phyloP scores from a whole-genome alignment of 2,329 filamentous ascomycete species.

The Fusarium sp. region DNA sequence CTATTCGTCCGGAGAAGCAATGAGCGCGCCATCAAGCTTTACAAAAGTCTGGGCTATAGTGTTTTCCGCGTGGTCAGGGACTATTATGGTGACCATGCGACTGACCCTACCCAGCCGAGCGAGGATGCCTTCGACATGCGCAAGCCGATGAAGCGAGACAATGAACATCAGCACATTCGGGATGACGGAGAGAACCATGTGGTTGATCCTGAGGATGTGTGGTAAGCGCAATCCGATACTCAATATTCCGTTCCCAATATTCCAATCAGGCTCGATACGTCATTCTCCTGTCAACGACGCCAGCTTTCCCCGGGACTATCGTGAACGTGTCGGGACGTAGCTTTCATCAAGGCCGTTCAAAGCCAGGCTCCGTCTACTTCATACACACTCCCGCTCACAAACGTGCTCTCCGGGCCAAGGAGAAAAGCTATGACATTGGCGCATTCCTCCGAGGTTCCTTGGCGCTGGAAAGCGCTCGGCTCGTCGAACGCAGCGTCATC shows the following conservation, averaged over 20 bases:
- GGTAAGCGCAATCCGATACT: conserved; percentile 59
- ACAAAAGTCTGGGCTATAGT: conserved; percentile 91
- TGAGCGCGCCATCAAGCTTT: conserved; percentile 86
- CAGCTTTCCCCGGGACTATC: not conserved
- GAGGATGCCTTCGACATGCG: conserved; percentile 99
- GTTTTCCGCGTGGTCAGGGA: conserved; percentile 89
- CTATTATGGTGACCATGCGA: conserved; percentile 91
- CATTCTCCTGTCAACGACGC: not conserved
- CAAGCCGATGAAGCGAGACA: conserved; percentile 87
- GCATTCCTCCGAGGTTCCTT: conserved; percentile 56
- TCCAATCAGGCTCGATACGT: conserved; percentile 58
- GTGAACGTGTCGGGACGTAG: not conserved
- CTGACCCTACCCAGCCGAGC: conserved; percentile 69
- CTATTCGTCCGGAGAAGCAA: conserved; percentile 94
- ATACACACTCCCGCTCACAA: conserved; percentile 56
- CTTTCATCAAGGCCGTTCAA: conserved; percentile 27
- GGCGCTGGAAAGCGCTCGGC: conserved; percentile 56
- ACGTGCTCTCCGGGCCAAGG: conserved; percentile 51
- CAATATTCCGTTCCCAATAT: conserved; percentile 1
- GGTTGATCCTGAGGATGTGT: conserved; percentile 88
- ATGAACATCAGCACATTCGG: conserved; percentile 79
- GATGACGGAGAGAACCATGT: conserved; percentile 82
- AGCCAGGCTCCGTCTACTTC: conserved; percentile 60
- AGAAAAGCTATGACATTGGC: conserved; percentile 52
- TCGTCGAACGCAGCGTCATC: conserved; percentile 57